Base-by-base conservation (phyloP, 2,329 filamentous ascomycete genomes). In the Alternaria angustiovoidea region DNA sequence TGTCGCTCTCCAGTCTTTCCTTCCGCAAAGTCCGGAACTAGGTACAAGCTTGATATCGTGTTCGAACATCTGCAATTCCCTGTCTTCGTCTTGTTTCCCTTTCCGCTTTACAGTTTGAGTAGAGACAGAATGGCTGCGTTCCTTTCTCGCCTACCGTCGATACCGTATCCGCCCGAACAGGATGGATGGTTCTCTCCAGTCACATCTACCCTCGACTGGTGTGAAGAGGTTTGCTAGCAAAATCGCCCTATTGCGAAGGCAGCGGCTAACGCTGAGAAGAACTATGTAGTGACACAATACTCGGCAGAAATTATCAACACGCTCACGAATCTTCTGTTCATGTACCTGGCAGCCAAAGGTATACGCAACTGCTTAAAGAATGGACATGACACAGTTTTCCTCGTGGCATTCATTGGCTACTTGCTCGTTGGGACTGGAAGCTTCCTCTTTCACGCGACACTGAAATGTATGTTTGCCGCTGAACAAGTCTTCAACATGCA, bases 271-370 rank as follows among this genome's bases (percentile, higher is more conserved):
- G 22, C 62, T 42, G 26, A 14, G 22, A 34, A 93, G 87, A 91
- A 92, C 65, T 91, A 91, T 79, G 90, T 90, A 81, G 87, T 89
- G 38, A 93, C 90, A 4, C 83, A 86, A 43, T 94, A 93, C 74
- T 86, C 88, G 46, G 91, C 91, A 36, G 91, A 94, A 75, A 88
- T 94, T 46, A 86, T 93, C 74, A 94, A 90, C 74, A 91, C 92
- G 4, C 71, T 94, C 32, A 97, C 93, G 34, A 97, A 97, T 76
- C 76, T 91, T 3, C 81, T 95, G 24, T 97, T 97, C 78, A 83
- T 96, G 69, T 91, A 85, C 77, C 85, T 96, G 20, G 92, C 92
- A 7, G 80, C 87, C 66, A 90, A 89, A 73, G 94, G 94, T 24
- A 87, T 95, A 63, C 81, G 83, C 55, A 93, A 89, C 76, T 96